Evolutionary conservation across 192 early-diverging fungal species (phyloP), one percentile per base, ranked within the genome.

Genomic region (Kappamyces sp.): DNA sequence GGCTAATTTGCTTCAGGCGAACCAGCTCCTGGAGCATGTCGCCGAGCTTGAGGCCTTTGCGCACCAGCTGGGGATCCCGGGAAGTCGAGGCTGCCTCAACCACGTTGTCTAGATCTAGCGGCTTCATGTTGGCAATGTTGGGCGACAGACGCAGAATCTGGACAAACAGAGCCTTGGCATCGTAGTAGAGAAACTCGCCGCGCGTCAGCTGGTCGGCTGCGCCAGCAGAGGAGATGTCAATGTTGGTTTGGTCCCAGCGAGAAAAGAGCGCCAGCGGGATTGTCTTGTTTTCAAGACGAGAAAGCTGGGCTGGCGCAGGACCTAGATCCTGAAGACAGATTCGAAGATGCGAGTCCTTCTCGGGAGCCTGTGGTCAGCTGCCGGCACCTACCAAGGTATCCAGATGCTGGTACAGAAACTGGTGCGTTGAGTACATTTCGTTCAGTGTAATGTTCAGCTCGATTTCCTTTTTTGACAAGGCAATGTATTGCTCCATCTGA

Each of bases 401-500:
- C 55, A 85, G 63, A 61, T 94, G 92, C 66, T 92, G 87, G 5
- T 84, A 63, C 62, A 97, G 72, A 36, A 97, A 71, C 33, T 85
- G 72, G 49, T 93, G 91, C 33, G 91, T 97, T 66, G 90, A 92
- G 72, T 89, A 91, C 60, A 97, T 87, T 83, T 97, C 93, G 69
- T 97, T 97, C 41, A 94, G 70, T 12, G 90, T 89, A 49, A 97
- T 94, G 68, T 88, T 84, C 7, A 97, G 73, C 54, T 85, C 71
- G 50, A 93, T 84, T 60, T 97, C 87, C 66, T 90, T 92, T 66
- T 93, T 94, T 2, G 92, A 94, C 51, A 97, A 63, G 0, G 92
- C 92, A 68, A 94, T 89, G 62, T 97, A 94, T 74, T 97, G 93
- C 71, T 97, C 93, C 93, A 97, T 97, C 79, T 73, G 40, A 0